Evolutionary conservation across 2,329 filamentous ascomycete species (phyloP).

Genomic region (Colletotrichum sp.): DNA sequence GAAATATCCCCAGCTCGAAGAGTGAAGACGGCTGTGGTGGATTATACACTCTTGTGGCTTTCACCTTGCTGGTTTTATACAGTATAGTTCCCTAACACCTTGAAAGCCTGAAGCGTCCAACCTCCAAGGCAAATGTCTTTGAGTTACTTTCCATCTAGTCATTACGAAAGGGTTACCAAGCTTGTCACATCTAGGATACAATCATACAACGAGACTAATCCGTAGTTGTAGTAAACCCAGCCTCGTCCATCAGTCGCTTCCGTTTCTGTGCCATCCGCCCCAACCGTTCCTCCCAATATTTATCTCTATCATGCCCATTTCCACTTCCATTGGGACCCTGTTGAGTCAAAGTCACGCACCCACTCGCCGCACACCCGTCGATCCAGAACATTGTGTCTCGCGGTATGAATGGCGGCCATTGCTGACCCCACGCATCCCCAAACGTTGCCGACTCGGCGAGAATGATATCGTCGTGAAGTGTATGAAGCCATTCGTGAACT

Average conservation of each 20-base stretch:
- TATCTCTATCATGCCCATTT: not conserved
- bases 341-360: not conserved
- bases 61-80: not conserved
- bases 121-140: not conserved
- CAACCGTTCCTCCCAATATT: not conserved
- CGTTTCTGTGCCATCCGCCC: not conserved
- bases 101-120: not conserved
- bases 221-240: not conserved
- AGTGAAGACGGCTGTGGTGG: too few relatives aligned
- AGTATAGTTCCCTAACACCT: not conserved
- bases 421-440: not conserved
- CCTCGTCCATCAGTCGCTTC: not conserved
- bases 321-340: not conserved
- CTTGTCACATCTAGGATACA: not conserved
- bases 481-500: not conserved
- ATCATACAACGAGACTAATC: not conserved
- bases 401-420: not conserved
- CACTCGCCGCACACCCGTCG: not conserved
- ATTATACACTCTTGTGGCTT: not conserved
- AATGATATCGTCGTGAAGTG: not conserved
- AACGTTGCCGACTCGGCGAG: not conserved
- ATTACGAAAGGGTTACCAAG: not conserved
- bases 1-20: not conserved
- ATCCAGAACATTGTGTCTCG: not conserved
- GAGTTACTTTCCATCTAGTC: not conserved